A percentile compares a stretch with the other conserved stretches of the same genome.
Evolutionary conservation across 306 rosid genomes (phyloP).

Genomic region (Geum urbanum): DNA sequence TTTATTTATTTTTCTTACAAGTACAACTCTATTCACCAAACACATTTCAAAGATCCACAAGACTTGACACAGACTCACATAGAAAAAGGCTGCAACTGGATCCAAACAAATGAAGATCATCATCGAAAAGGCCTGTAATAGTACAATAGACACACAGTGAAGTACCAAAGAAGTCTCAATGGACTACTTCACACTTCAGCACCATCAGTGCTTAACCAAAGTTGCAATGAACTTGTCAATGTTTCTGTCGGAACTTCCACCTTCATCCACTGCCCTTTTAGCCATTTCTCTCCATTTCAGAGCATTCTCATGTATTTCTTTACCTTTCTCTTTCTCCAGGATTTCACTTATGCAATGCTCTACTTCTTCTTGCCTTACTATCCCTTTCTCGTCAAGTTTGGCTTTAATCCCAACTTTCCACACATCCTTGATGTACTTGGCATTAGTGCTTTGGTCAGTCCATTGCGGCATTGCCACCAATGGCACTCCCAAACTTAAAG

Average conservation of each 20-base stretch:
- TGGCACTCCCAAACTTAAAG: background rate
- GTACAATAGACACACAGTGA: background rate
- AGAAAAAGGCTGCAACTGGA: background rate
- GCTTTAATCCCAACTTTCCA: constrained; percentile 2
- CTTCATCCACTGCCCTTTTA: background rate
- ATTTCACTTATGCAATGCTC: constrained; percentile 2
- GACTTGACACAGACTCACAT: background rate
- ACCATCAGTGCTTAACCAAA: background rate
- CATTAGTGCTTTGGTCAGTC: constrained; percentile 8
- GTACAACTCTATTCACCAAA: too few relatives aligned
- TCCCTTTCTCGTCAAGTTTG: background rate
- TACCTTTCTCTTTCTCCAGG: background rate
- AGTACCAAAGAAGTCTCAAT: background rate
- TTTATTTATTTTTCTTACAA: too few relatives aligned
- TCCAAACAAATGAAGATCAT: constrained; percentile 1
- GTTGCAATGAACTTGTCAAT: background rate
- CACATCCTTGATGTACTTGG: constrained; percentile 1
- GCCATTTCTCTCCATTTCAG: background rate
- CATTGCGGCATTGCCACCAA: constrained; percentile 8
- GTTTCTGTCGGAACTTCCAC: background rate
- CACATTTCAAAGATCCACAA: background rate
- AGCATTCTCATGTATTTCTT: background rate
- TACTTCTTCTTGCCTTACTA: constrained; percentile 3
- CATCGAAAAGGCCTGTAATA: background rate
- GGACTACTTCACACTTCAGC: background rate